Evolutionary conservation across 306 rosid species (phyloP), one percentile per base, ranked within the genome.

Genomic region (Pyrus betulifolia): DNA sequence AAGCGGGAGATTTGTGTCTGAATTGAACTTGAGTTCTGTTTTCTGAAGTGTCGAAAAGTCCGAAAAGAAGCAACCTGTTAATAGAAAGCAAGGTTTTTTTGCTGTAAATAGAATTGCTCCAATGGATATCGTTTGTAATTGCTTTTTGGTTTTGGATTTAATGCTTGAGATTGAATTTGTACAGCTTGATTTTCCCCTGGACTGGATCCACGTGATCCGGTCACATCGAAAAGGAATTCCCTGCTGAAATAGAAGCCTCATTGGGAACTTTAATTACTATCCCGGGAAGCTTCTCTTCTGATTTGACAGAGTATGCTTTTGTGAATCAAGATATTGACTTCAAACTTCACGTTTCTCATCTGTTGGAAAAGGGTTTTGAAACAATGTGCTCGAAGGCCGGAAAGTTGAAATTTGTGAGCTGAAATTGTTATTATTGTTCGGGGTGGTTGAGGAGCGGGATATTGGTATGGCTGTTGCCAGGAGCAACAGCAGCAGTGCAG

Each of bases 401-500:
- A 59, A 35, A 67, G 11, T 7, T 35, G 40, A 62, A 74, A 75
- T 21, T 67, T 54, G 23, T 40, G 74, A 45, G 74, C 74, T 42
- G 57, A 25, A 25, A 30, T 78, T 84, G 76, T 78, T 72, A 66
- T 68, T 73, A 33, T 55, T 54, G 80, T 78, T 79, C 62, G 30
- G 35, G 84, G 72, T 67, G 76, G 64, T 80, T 71, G 35, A 49
- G 78, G 85, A 64, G 77, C 71, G 40, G 72, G 71, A 71, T 59
- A 74, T 79, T 85, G 91, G 74, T 75, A 92, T 92, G 97, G 96
- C 88, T 87, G 91, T 90, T 87, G 91, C 86, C 80, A 70, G 74
- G 71, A 84, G 85, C 83, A 80, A 71, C 85, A 82, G 80, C 81
- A 76, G 71, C 80, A 81, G 55, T 19, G 88, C 69, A 58, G 78